A percentile compares a stretch with the other conserved stretches of the same genome.
phyloP scores from a whole-genome alignment of 768 basidiomycete genomes.

The Omphalotus guepiniiformis region DNA sequence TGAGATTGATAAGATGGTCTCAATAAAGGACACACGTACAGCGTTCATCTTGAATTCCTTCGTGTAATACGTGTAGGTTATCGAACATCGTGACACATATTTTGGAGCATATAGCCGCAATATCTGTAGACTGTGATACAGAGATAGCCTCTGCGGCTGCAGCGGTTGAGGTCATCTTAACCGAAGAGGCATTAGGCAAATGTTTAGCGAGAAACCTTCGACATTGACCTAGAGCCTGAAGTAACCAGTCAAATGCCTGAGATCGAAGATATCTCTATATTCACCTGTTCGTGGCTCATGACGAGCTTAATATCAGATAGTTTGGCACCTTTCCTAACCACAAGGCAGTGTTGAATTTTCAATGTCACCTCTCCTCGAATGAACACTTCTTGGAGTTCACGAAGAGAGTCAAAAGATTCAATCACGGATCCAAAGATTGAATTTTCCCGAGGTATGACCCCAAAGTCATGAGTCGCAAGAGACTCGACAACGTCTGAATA shows the following conservation, averaged over 20 bases:
- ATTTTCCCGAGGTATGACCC: constrained; percentile 80
- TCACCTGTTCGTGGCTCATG: constrained; percentile 79
- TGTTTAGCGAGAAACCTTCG: constrained; percentile 49
- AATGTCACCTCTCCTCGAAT: constrained; percentile 59
- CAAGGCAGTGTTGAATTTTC: constrained; percentile 63
- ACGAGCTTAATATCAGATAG: constrained; percentile 52
- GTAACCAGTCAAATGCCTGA: constrained; percentile 1
- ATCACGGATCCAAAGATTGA: constrained; percentile 67
- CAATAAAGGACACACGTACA: constrained; percentile 30
- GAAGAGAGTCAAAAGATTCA: constrained; percentile 69
- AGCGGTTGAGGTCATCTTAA: constrained; percentile 70
- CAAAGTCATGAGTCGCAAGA: constrained; percentile 47
- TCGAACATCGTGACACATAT: constrained; percentile 56
- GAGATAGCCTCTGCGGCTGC: constrained; percentile 55
- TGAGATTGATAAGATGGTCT: constrained; percentile 7
- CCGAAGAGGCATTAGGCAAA: constrained; percentile 47
- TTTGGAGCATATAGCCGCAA: constrained; percentile 73
- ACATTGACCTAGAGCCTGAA: constrained; percentile 54
- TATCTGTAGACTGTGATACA: constrained; percentile 33
- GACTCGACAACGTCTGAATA: constrained; percentile 54
- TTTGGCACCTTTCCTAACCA: constrained; percentile 56
- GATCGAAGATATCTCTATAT: not conserved
- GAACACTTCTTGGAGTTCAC: constrained; percentile 42
- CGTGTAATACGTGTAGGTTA: constrained; percentile 55
- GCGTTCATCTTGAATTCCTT: constrained; percentile 61